Percentiles rank a stretch among this genome's conserved stretches.
Evolutionary conservation across 2,329 filamentous ascomycete genomes (phyloP).

Genomic region (Fusarium longipes): DNA sequence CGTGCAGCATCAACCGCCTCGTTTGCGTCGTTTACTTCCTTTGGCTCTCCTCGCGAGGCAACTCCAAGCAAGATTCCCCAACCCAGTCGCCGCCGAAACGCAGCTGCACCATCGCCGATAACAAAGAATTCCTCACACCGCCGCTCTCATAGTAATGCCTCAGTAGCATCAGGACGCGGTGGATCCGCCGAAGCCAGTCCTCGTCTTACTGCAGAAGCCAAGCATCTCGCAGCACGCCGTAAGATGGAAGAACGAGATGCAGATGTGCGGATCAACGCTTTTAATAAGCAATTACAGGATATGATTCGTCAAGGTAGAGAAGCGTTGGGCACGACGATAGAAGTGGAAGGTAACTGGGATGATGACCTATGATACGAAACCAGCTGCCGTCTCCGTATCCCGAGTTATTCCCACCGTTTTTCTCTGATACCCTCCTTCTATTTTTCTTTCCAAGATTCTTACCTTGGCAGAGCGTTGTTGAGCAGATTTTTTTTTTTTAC

Average conservation of each 20-base stretch:
- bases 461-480: conserved; percentile 11
- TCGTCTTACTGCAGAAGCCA: conserved; percentile 72
- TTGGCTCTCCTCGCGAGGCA: conserved; percentile 49
- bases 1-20: conserved; percentile 49
- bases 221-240: conserved; percentile 76
- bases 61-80: conserved; percentile 59
- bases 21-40: conserved; percentile 51
- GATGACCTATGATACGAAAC: conserved; percentile 47
- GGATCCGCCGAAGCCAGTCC: conserved; percentile 55
- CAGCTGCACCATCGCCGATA: conserved; percentile 36
- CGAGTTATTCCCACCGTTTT: conserved; percentile 9
- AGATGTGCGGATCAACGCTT: conserved; percentile 80
- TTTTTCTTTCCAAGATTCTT: conserved; percentile 4
- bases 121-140: conserved; percentile 48
- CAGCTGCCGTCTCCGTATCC: conserved; percentile 19
- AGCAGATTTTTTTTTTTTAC: conserved; percentile 4
- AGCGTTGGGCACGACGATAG: conserved; percentile 80
- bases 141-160: conserved; percentile 59
- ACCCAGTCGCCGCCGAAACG: conserved; percentile 30
- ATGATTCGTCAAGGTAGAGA: conserved; percentile 92
- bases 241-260: conserved; percentile 79
- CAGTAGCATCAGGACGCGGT: conserved; percentile 53
- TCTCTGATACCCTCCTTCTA: conserved; percentile 38
- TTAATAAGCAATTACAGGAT: conserved; percentile 82
- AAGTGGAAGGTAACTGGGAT: conserved; percentile 63